phyloP scores from a whole-genome alignment of 129 eudicot species.

The Centella asiatica region DNA sequence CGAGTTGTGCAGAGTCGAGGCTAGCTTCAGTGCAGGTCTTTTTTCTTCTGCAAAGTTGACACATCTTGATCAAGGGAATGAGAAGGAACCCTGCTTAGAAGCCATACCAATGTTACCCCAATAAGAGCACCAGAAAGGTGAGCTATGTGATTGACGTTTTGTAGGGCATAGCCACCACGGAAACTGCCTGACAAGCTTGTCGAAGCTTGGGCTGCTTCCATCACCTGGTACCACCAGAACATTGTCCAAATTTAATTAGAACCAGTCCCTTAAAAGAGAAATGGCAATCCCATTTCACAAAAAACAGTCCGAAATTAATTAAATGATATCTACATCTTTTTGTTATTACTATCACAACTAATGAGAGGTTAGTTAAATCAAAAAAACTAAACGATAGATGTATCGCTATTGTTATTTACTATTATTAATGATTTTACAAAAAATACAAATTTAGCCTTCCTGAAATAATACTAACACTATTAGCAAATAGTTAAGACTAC shows the following conservation, averaged over 20 bases:
- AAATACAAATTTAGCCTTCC: too few relatives aligned
- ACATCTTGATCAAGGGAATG: slow-evolving; percentile 31
- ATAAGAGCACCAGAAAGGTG: slow-evolving; percentile 93
- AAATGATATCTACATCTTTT: too few relatives aligned
- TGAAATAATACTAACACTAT: too few relatives aligned
- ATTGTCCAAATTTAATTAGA: background rate
- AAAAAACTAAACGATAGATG: too few relatives aligned
- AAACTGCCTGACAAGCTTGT: slow-evolving; percentile 52
- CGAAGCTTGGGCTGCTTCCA: slow-evolving; percentile 98
- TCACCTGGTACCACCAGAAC: slow-evolving; percentile 44
- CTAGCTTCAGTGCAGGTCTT: slow-evolving; percentile 3
- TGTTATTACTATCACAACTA: too few relatives aligned
- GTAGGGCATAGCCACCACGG: slow-evolving; percentile 39
- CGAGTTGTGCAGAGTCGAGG: background rate
- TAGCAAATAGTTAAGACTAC: too few relatives aligned
- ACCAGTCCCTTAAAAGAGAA: background rate
- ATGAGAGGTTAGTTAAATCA: too few relatives aligned
- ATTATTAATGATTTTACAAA: too few relatives aligned
- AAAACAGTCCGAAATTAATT: too few relatives aligned
- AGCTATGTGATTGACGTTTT: slow-evolving; percentile 83
- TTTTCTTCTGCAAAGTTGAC: slow-evolving; percentile 7
- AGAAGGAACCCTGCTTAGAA: slow-evolving; percentile 65
- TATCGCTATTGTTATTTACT: too few relatives aligned
- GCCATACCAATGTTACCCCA: slow-evolving; percentile 83
- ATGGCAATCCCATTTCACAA: background rate